Evolutionary conservation across 75 land plant genomes (phyloP), one percentile per base, ranked within the genome.

Genomic region (Picea glauca): DNA sequence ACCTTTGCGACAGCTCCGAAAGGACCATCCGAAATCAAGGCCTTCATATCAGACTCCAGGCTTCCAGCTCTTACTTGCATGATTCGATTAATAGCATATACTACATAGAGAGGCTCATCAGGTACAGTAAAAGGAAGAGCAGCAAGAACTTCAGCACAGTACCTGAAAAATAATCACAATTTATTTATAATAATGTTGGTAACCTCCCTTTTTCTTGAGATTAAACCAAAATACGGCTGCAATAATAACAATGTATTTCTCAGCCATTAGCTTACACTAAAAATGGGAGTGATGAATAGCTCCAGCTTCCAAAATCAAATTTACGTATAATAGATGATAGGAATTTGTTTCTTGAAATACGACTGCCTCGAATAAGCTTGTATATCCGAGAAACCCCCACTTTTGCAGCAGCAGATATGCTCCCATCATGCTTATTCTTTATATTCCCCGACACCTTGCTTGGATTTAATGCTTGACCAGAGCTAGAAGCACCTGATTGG

Each of bases 91-190:
- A 98, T 98, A 18, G 91, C 79, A 78, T 90, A 95, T 1, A 98
- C 88, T 60, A 98, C 75, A 79, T 95, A 98, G 43, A 98, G 90
- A 74, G 99, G 99, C 64, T 98, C 99, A 85, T 98, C 99, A 63
- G 96, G 96, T 35, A 74, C 58, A 50, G 87, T 80, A 63, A 98
- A 98, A 18, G 99, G 99, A n/a, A 98, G 85, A 72, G 93, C 77
- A 72, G 94, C 90, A 73, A 98, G 92, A 56, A 95, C 81, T 83
- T 98, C 99, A 23, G 96, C 73, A 76, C 98, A 98, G 76, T 98
- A 98, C 68, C 99, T 98, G 96, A 1, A 80, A 60, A 78, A 83
- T 15, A 33, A 12, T 17, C 43, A 60, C 81, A 21, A 35, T 77
- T 77, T 57, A 23, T 35, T 50, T 9, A 50, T 50, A 50, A 64